These are phyloP conservation scores for Saturnispora hagleri DNA, from an alignment of 805 yeast species.

Conservation along the genomic window DNA sequence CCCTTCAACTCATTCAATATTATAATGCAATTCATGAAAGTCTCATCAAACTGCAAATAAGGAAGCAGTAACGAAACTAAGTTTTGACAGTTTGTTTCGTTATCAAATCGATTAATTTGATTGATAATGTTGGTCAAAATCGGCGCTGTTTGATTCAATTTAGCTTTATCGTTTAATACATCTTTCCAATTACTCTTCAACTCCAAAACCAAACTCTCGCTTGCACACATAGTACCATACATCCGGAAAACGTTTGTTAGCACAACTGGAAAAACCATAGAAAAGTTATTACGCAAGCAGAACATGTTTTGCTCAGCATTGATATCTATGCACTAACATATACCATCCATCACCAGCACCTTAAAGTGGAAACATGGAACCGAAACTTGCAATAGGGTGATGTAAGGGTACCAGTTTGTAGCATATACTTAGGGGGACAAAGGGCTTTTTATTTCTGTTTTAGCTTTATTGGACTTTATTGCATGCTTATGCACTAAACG, in stretches of 20 bases:
- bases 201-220: background rate
- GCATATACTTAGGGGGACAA: too few species aligned
- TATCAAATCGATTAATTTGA: background rate
- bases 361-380: too few species aligned
- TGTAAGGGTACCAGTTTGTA: too few species aligned
- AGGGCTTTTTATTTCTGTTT: too few species aligned
- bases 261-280: background rate
- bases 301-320: background rate
- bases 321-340: too few species aligned
- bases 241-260: background rate
- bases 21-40: conserved; percentile 5
- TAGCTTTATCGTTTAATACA: background rate
- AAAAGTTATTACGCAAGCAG: background rate
- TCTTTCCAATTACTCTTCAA: background rate
- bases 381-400: too few species aligned
- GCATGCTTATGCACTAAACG: too few species aligned
- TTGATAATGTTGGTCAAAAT: background rate
- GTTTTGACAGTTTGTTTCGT: background rate
- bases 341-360: too few species aligned
- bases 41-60: conserved; percentile 6
- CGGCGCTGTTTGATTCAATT: background rate
- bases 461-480: too few species aligned
- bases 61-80: conserved; percentile 3
- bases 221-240: background rate
- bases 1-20: conserved; percentile 3